Base-by-base conservation (phyloP, 148 eudicot genomes). In the Diospyros kaki region DNA sequence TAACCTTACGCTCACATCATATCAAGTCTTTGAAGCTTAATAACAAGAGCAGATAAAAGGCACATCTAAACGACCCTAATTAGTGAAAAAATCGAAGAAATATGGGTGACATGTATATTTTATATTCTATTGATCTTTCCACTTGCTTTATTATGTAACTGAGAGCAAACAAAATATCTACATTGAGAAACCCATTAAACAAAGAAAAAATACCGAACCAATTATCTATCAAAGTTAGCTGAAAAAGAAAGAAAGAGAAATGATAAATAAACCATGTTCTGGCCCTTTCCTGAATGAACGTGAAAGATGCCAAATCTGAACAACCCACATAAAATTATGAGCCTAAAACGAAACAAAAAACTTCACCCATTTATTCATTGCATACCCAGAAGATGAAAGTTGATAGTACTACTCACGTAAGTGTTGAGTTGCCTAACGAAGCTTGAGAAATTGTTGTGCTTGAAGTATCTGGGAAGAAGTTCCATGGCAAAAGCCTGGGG, bases 401-500 rank as follows among this genome's bases (percentile, higher is more conserved):
- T 0, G 28, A 28, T 28, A 28, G 28, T 28, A 28, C 28, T 28
- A 28, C 28, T 28, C 28, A 28, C 72, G 58, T 68, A 38, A 28
- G 28, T 28, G 28, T 28, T 28, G 28, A 28, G 28, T 28, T 28
- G 28, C 28, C 28, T 28, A 28, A 68, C 72, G 52, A 68, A 68
- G 59, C 72, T 68, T 52, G 72, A 68, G 72, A 68, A 68, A 3
- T 68, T 28, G 28, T 28, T 28, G 28, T 28, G 28, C 28, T 28
- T 28, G 28, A 28, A 28, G 28, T 0, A 28, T 68, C 58, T 68
- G 13, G 72, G 72, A 66, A 87, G 90, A 17, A 87, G 78, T 55
- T 79, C 54, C 17, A 71, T 64, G 61, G 88, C 75, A 68, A 87
- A 87, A 9, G 65, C 66, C 63, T 79, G 83, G 6, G 84, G 86